Evolutionary conservation across 2,329 filamentous ascomycete species (phyloP).

Genomic region (Arthrocladium fulminans): DNA sequence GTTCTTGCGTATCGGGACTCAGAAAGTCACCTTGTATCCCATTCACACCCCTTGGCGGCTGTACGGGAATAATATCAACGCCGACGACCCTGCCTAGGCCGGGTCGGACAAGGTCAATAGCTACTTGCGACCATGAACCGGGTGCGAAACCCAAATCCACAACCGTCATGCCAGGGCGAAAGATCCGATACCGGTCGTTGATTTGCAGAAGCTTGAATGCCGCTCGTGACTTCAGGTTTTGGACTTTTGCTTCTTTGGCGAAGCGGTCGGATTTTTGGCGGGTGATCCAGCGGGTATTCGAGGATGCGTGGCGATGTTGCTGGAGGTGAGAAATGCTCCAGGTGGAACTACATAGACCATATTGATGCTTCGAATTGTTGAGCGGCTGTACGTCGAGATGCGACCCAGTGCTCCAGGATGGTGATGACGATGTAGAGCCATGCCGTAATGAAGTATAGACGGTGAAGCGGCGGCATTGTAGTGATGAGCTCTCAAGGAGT

Average conservation of each 20-base stretch:
- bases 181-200: constrained; percentile 70
- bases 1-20: constrained; percentile 59
- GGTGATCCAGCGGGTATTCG: constrained; percentile 65
- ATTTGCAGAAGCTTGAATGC: constrained; percentile 92
- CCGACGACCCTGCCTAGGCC: constrained; percentile 67
- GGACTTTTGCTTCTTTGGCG: constrained; percentile 64
- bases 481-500: not conserved
- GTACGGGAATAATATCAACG: constrained; percentile 87
- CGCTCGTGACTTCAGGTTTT: constrained; percentile 77
- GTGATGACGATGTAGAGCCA: constrained; percentile 23
- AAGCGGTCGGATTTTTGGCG: constrained; percentile 68
- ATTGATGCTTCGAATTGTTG: constrained; percentile 13
- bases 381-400: constrained; percentile 10
- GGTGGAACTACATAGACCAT: not conserved
- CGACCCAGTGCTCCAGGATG: constrained; percentile 17
- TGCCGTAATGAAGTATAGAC: constrained; percentile 21
- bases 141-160: constrained; percentile 84
- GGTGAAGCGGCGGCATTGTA: constrained; percentile 18
- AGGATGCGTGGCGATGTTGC: constrained; percentile 41
- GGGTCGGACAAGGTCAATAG: constrained; percentile 66
- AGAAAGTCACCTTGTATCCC: constrained; percentile 94
- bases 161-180: constrained; percentile 71
- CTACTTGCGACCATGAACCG: constrained; percentile 64
- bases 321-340: not conserved
- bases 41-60: constrained; percentile 83